These are phyloP conservation scores for Lachancea quebecensis DNA, from an alignment of 805 yeast species.

Conservation along the genomic window DNA sequence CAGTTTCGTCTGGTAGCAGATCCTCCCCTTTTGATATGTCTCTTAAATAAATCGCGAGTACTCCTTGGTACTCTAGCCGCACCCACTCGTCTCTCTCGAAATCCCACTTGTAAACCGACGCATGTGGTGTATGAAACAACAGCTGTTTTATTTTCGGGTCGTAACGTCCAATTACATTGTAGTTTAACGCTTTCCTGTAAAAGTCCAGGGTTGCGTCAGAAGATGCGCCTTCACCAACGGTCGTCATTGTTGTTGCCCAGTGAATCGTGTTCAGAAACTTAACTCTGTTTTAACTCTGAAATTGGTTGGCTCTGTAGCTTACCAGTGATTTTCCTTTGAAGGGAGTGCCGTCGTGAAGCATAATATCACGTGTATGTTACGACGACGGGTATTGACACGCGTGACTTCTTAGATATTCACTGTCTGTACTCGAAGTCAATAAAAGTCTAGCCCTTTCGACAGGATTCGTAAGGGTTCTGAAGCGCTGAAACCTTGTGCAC, in stretches of 20 bases:
- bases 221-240: slow-evolving; percentile 2
- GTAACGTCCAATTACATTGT: slow-evolving; percentile 69
- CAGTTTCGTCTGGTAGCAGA: slow-evolving; percentile 17
- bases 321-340: too few relatives aligned
- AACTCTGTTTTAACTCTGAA: too few relatives aligned
- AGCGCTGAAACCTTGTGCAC: too few relatives aligned
- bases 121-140: slow-evolving; percentile 61
- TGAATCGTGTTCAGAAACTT: not conserved
- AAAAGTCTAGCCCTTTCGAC: too few relatives aligned
- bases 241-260: not conserved
- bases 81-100: slow-evolving; percentile 57
- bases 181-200: slow-evolving; percentile 61
- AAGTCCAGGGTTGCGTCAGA: slow-evolving; percentile 43
- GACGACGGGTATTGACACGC: too few relatives aligned
- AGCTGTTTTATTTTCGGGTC: slow-evolving; percentile 67
- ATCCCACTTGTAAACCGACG: slow-evolving; percentile 61
- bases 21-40: slow-evolving; percentile 30
- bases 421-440: too few relatives aligned
- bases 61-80: slow-evolving; percentile 64
- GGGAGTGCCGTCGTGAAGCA: too few relatives aligned
- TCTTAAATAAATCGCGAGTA: slow-evolving; percentile 57
- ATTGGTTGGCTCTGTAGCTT: too few relatives aligned
- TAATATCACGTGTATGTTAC: too few relatives aligned
- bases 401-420: too few relatives aligned
- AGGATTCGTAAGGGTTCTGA: too few relatives aligned